Conservation (phyloP, 2,329 filamentous ascomycete genomes). For the Didymella arachidicola region DNA sequence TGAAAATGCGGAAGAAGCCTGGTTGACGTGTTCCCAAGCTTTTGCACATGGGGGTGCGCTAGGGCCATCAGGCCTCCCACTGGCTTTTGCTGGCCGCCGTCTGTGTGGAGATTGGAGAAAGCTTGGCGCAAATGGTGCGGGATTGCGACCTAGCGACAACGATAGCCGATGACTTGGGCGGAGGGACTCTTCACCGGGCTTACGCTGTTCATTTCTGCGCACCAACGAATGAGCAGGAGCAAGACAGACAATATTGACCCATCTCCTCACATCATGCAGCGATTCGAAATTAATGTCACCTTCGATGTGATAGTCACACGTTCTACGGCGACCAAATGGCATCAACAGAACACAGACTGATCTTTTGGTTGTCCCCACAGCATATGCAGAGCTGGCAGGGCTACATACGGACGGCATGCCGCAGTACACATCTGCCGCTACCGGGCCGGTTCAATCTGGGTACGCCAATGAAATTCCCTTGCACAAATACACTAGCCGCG, state of each 20-base stretch:
- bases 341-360: neutral
- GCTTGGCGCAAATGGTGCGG: conserved; percentile 30
- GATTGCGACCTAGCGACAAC: conserved; percentile 35
- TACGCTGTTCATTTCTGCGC: conserved; percentile 37
- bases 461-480: conserved; percentile 6
- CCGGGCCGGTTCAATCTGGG: neutral
- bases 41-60: conserved; percentile 30
- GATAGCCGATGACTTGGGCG: conserved; percentile 28
- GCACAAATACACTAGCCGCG: conserved; percentile 13
- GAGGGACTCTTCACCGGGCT: conserved; percentile 47
- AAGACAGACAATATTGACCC: conserved; percentile 7
- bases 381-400: conserved; percentile 16
- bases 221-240: conserved; percentile 34
- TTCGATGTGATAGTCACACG: neutral
- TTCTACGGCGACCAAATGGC: neutral
- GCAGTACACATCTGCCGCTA: conserved; percentile 28
- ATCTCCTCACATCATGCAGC: conserved; percentile 20
- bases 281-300: conserved; percentile 11
- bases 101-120: conserved; percentile 48
- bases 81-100: conserved; percentile 33
- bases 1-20: conserved; percentile 32
- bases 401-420: conserved; percentile 21
- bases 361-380: neutral
- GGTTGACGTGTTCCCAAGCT: conserved; percentile 44
- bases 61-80: conserved; percentile 37